Evolutionary conservation across 163 green algal species (phyloP).

Genomic region (Trebouxia gelatinosa): DNA sequence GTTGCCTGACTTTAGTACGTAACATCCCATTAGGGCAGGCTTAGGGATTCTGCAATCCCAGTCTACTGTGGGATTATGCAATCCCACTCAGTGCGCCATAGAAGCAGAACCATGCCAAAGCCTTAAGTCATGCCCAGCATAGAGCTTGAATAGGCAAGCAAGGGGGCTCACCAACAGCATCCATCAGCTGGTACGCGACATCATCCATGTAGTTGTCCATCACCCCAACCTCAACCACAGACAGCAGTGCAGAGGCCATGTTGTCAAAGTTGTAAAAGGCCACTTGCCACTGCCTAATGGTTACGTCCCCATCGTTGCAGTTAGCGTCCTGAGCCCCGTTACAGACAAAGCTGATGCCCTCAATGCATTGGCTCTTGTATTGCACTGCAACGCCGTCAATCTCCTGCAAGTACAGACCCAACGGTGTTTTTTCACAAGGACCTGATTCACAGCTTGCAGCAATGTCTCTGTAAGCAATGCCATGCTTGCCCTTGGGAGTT

Average conservation of each 20-base stretch:
- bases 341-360: slow-evolving; percentile 33
- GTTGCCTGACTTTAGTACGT: no score
- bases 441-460: no score
- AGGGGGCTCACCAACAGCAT: slow-evolving; percentile 25
- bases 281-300: slow-evolving; percentile 4
- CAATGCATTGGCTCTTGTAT: slow-evolving; percentile 28
- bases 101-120: no score
- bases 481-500: no score
- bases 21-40: no score
- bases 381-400: slow-evolving; percentile 13
- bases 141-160: neutral
- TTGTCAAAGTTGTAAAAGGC: slow-evolving; percentile 38
- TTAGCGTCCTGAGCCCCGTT: slow-evolving; percentile 31
- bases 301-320: neutral
- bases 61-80: no score
- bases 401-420: slow-evolving; percentile 12
- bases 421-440: no score
- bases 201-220: slow-evolving; percentile 69
- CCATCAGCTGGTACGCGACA: slow-evolving; percentile 19
- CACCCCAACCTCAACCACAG: slow-evolving; percentile 71
- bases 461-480: no score
- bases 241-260: slow-evolving; percentile 61
- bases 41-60: no score
- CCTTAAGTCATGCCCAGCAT: no score
- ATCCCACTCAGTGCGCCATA: no score